Conservation (phyloP, 2,329 filamentous ascomycete species). For the Penicillium sp. region DNA sequence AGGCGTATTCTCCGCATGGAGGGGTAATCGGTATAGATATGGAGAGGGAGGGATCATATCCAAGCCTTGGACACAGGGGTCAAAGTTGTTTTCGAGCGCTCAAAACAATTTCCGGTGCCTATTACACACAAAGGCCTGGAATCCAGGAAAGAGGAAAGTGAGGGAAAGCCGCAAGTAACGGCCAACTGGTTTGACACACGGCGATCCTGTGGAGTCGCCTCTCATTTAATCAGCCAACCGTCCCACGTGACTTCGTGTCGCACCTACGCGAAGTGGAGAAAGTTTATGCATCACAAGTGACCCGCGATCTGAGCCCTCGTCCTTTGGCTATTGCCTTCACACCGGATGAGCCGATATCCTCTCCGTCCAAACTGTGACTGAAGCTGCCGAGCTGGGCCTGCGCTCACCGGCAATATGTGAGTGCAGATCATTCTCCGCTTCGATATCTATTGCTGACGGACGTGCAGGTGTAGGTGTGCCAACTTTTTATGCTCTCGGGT, state of each 20-base stretch:
- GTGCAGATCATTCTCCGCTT: constrained; percentile 5
- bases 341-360: background rate
- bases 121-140: background rate
- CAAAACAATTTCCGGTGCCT: background rate
- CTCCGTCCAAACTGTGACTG: background rate
- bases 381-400: background rate
- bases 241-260: constrained; percentile 26
- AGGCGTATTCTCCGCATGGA: constrained; percentile 13
- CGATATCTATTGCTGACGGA: constrained; percentile 15
- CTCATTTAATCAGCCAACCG: background rate
- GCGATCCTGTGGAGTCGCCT: background rate
- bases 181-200: constrained; percentile 4
- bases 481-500: background rate
- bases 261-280: constrained; percentile 20
- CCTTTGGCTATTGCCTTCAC: background rate
- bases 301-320: constrained; percentile 14
- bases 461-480: constrained; percentile 32
- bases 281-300: constrained; percentile 17
- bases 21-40: constrained; percentile 4
- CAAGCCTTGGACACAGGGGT: background rate
- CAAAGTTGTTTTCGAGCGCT: background rate
- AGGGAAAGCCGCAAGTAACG: constrained; percentile 5
- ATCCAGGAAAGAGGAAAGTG: background rate
- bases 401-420: constrained; percentile 17
- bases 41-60: constrained; percentile 5